These are phyloP conservation scores for Mortierella sp. DNA, from an alignment of 371 early-diverging fungal species.

Conservation along the genomic window DNA sequence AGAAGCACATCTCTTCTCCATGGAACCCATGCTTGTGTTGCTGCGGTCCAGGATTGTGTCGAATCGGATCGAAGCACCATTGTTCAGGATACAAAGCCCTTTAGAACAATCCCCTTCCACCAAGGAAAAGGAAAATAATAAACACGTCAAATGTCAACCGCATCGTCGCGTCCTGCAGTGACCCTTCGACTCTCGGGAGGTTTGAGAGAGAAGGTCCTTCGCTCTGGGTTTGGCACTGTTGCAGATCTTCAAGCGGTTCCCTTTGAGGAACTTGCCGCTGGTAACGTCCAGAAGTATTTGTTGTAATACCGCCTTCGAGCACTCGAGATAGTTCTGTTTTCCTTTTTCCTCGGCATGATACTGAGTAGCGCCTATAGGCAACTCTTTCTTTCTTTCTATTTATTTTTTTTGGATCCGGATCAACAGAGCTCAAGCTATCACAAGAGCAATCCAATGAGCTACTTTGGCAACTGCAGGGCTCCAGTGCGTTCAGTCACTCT, in stretches of 20 bases:
- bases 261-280: conserved; percentile 9
- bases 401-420: no score
- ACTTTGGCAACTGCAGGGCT: conserved; percentile 12
- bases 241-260: conserved; percentile 34
- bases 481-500: neutral
- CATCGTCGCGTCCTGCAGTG: conserved; percentile 32
- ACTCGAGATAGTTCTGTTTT: neutral
- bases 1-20: no score
- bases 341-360: neutral
- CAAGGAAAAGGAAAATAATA: no score
- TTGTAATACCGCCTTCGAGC: no score
- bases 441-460: conserved; percentile 22
- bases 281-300: neutral
- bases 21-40: no score
- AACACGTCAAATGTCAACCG: conserved; percentile 9
- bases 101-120: no score
- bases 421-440: conserved; percentile 28
- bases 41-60: no score
- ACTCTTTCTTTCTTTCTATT: neutral
- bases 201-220: conserved; percentile 31
- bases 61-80: no score
- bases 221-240: conserved; percentile 36
- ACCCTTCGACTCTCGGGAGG: conserved; percentile 33
- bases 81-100: no score
- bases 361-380: neutral